phyloP scores from a whole-genome alignment of 2,329 filamentous ascomycete genomes.

The Colletotrichum cuscutae region DNA sequence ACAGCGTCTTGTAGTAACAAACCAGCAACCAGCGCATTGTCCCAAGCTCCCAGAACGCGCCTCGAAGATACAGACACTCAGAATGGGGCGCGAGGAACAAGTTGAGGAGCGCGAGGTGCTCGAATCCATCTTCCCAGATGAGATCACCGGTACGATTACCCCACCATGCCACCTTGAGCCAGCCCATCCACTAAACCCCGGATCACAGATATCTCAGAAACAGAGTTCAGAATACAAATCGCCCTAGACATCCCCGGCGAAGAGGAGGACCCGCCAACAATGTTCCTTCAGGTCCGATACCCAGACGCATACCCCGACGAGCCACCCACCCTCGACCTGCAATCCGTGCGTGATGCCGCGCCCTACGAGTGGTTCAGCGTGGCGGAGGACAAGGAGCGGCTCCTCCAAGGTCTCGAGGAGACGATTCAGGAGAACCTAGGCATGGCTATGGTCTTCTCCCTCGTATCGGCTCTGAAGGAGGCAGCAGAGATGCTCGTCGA shows the following conservation, averaged over 20 bases:
- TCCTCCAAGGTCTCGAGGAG: constrained; percentile 77
- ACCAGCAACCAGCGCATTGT: background rate
- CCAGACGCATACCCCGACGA: constrained; percentile 92
- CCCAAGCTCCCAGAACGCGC: background rate
- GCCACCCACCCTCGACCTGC: constrained; percentile 83
- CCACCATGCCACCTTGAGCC: constrained; percentile 25
- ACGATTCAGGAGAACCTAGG: constrained; percentile 92
- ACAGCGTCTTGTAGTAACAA: background rate
- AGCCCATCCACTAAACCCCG: constrained; percentile 10
- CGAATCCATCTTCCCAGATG: constrained; percentile 97
- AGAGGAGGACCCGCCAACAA: constrained; percentile 71
- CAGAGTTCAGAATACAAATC: constrained; percentile 87
- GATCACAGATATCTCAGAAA: constrained; percentile 83
- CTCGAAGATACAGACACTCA: constrained; percentile 34
- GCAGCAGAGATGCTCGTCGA: constrained; percentile 85
- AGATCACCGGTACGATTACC: constrained; percentile 80
- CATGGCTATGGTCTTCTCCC: constrained; percentile 97
- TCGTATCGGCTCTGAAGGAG: constrained; percentile 90
- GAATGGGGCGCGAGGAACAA: constrained; percentile 85
- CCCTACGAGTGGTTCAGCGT: constrained; percentile 82
- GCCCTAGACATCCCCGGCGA: constrained; percentile 80
- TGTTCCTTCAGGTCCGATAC: constrained; percentile 88
- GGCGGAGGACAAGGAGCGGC: constrained; percentile 78
- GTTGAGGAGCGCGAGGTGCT: constrained; percentile 96
- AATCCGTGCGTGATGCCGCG: constrained; percentile 75